Base-by-base conservation (phyloP, 2,329 filamentous ascomycete genomes). In the Sporothrix pseudoabietina region DNA sequence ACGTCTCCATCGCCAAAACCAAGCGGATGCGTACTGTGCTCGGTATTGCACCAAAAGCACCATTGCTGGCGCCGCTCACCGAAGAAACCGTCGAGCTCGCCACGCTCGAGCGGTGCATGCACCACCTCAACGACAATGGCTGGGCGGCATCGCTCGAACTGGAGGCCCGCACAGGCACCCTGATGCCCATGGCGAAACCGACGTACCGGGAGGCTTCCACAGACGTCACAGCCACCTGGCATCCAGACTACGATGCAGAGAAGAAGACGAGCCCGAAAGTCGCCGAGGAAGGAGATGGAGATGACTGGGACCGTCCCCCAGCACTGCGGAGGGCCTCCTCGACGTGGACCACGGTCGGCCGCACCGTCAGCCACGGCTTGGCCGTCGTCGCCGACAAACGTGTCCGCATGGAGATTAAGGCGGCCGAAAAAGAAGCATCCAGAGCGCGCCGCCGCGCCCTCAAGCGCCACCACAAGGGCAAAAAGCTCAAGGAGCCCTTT, bases 401-500 rank as follows among this genome's bases (percentile, higher is more conserved):
- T 71, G 77, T 80, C 35, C 76, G 72, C 65, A 73, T 76, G n/a
- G 77, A 77, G 71, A 72, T 78, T n/a, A 49, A n/a, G 4, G 74
- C 74, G 63, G 74, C 75, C 1, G 75, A 78, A 19, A 73, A 74
- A 63, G 57, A 76, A 26, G 76, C 75, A 5, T 75, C 63, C 32
- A 74, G 57, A 35, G 75, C 72, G 41, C 76, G 79, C 6, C 77
- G 78, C 63, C 77, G 76, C 39, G 73, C 76, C 26, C 75, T 76
- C 75, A 80, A 80, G 76, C 76, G 74, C 63, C 71, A 78, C 30
- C 66, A 74, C 69, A 77, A 77, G 69, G 76, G 76, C 26, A 78
- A 78, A 74, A 74, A 76, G 70, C 61, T 76, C 2, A 75, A 76
- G 66, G 75, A 74, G 44, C 72, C 73, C 44, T 75, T 70, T 72